Evolutionary conservation across 1,139 yeast species (phyloP).

Genomic region (Debaryomycetaceae sp.): DNA sequence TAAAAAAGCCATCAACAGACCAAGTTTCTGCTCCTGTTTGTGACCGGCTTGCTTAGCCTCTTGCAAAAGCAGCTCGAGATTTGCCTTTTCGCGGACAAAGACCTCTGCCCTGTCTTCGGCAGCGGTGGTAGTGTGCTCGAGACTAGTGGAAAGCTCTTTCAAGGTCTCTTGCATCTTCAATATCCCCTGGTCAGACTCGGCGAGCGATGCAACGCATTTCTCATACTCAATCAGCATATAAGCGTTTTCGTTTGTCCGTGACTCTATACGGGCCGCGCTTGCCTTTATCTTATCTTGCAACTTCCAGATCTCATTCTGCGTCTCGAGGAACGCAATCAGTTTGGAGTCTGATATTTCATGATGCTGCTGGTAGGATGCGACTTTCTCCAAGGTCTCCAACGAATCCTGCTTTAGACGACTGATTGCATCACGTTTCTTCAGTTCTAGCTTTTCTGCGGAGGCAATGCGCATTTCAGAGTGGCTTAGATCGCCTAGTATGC

Average conservation of each 20-base stretch:
- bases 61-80: slow-evolving; percentile 13
- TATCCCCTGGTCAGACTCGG: slow-evolving; percentile 38
- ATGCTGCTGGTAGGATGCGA: slow-evolving; percentile 11
- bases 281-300: slow-evolving; percentile 27
- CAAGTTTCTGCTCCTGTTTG: slow-evolving; percentile 18
- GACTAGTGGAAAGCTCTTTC: slow-evolving; percentile 17
- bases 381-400: slow-evolving; percentile 9
- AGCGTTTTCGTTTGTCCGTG: slow-evolving; percentile 42
- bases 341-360: slow-evolving; percentile 9
- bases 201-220: slow-evolving; percentile 46
- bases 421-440: slow-evolving; percentile 23
- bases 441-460: slow-evolving; percentile 29
- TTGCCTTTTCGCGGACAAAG: slow-evolving; percentile 15
- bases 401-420: slow-evolving; percentile 14
- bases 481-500: slow-evolving; percentile 22
- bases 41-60: slow-evolving; percentile 15
- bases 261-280: slow-evolving; percentile 22
- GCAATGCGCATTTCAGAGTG: slow-evolving; percentile 29
- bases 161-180: slow-evolving; percentile 18
- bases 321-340: slow-evolving; percentile 10
- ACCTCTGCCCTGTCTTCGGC: slow-evolving; percentile 13
- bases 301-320: slow-evolving; percentile 30
- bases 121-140: slow-evolving; percentile 14
- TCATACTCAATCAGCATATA: slow-evolving; percentile 59
- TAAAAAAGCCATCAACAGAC: slow-evolving; percentile 26